Percentiles rank a stretch among this genome's conserved stretches.
Conservation (phyloP, 2,329 filamentous ascomycete genomes). For the Colletotrichum siamense region DNA sequence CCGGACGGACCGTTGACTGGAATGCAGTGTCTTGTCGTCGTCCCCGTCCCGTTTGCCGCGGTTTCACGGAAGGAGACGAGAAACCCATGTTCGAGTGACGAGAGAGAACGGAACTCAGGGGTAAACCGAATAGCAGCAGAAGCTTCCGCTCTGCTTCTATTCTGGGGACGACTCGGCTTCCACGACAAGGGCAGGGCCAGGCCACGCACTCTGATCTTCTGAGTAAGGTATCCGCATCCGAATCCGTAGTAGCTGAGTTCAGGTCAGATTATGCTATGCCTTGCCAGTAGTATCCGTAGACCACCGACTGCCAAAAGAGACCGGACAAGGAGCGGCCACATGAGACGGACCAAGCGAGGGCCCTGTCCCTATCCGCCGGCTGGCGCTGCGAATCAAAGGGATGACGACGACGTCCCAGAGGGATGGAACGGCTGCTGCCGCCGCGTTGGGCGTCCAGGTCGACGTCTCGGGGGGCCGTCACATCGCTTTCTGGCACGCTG, state of each 20-base stretch:
- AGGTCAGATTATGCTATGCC: not conserved
- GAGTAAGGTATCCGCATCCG: not conserved
- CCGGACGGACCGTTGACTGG: not conserved
- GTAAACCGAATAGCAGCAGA: not conserved
- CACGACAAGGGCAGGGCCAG: not conserved
- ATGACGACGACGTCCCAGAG: conserved; percentile 15
- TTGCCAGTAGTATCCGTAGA: not conserved
- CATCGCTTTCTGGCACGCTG: conserved; percentile 7
- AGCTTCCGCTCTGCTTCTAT: conserved; percentile 6
- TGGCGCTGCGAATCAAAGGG: conserved; percentile 4
- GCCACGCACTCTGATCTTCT: not conserved
- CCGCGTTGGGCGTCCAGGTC: conserved; percentile 12
- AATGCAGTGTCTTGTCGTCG: not conserved
- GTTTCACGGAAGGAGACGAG: conserved; percentile 13
- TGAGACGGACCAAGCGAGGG: not conserved
- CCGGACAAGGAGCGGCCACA: not conserved
- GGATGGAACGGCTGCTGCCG: conserved; percentile 19
- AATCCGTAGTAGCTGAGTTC: not conserved
- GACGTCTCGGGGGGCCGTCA: conserved; percentile 4
- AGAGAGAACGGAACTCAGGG: not conserved
- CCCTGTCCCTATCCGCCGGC: conserved; percentile 14
- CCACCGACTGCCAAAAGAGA: not conserved
- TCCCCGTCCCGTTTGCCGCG: conserved; percentile 6
- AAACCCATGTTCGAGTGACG: not conserved
- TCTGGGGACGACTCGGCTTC: not conserved